phyloP scores from a whole-genome alignment of 2,329 filamentous ascomycete species.

The Claviceps sp. region DNA sequence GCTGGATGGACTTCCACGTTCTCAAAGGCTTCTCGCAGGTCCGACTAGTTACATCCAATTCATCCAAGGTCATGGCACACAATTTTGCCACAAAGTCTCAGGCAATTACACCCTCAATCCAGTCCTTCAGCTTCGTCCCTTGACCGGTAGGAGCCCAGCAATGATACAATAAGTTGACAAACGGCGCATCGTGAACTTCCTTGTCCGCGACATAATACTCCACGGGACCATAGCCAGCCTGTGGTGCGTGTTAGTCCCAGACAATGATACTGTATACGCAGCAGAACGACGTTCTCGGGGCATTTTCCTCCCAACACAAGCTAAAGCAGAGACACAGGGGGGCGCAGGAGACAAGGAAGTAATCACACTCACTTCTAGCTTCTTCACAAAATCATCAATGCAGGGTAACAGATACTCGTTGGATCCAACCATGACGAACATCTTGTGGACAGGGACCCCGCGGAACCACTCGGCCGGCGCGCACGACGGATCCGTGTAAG shows the following conservation, averaged over 20 bases:
- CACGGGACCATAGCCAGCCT: constrained; percentile 6
- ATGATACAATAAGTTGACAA: constrained; percentile 9
- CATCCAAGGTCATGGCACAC: too few relatives aligned
- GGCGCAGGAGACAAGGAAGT: too few relatives aligned
- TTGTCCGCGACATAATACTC: constrained; percentile 9
- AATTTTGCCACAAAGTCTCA: not conserved
- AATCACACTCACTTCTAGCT: constrained; percentile 7
- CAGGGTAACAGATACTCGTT: constrained; percentile 10
- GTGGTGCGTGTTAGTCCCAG: not conserved
- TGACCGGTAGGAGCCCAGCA: constrained; percentile 9
- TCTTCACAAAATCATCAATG: constrained; percentile 7
- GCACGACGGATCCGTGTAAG: constrained; percentile 9
- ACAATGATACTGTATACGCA: not conserved
- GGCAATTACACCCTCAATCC: constrained; percentile 7
- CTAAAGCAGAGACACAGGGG: not conserved
- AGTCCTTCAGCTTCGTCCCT: constrained; percentile 10
- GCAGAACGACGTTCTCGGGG: not conserved
- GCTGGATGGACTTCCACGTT: too few relatives aligned
- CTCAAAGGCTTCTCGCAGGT: too few relatives aligned
- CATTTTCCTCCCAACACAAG: not conserved
- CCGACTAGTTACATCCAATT: too few relatives aligned
- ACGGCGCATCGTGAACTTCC: constrained; percentile 10
- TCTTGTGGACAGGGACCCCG: constrained; percentile 6
- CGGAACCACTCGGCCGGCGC: constrained; percentile 10
- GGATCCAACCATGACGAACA: constrained; percentile 8